Conservation (phyloP, 768 basidiomycete species). For the Hericium erinaceus region DNA sequence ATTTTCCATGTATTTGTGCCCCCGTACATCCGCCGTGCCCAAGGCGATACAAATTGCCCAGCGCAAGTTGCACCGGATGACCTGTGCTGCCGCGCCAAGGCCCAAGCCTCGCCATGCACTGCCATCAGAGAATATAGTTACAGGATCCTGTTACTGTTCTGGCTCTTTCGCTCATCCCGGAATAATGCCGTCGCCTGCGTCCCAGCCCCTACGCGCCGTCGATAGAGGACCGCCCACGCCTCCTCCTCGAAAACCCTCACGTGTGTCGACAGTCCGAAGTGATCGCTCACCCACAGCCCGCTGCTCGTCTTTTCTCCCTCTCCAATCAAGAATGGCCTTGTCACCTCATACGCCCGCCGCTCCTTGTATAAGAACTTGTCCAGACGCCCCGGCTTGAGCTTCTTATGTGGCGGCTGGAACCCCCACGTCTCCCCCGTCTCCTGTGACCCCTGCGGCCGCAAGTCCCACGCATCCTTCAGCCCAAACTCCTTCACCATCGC, state of each 20-base stretch:
- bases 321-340: slow-evolving; percentile 47
- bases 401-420: slow-evolving; percentile 36
- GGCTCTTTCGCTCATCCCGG: neutral
- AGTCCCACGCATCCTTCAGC: slow-evolving; percentile 50
- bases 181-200: neutral
- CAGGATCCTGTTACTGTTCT: too few relatives aligned
- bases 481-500: slow-evolving; percentile 34
- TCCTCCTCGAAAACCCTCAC: too few relatives aligned
- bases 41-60: too few relatives aligned
- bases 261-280: slow-evolving; percentile 41
- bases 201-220: neutral
- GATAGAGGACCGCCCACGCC: too few relatives aligned
- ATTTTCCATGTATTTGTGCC: too few relatives aligned
- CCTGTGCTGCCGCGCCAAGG: too few relatives aligned
- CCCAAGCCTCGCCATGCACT: too few relatives aligned
- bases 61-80: too few relatives aligned
- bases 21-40: too few relatives aligned
- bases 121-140: too few relatives aligned
- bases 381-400: slow-evolving; percentile 44
- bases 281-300: slow-evolving; percentile 55
- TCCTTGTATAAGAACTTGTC: slow-evolving; percentile 59
- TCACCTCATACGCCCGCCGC: slow-evolving; percentile 39
- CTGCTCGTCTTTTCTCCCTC: slow-evolving; percentile 35
- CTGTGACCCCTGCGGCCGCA: slow-evolving; percentile 28
- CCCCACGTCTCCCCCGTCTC: slow-evolving; percentile 60